Conservation (phyloP, 768 basidiomycete species). For the Boletus fagicola region DNA sequence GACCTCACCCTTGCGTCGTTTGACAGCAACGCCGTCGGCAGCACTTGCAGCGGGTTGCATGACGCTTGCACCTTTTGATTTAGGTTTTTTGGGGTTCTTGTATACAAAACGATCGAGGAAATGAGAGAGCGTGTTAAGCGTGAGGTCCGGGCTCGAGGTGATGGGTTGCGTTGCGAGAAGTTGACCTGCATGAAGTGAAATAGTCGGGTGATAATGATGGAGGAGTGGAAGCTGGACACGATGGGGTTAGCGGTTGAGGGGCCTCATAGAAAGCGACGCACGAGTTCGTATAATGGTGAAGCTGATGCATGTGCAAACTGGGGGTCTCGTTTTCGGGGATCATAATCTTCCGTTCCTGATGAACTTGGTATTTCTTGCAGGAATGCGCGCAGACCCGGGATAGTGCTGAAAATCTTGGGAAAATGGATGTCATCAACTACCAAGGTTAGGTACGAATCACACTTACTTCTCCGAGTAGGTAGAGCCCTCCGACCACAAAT, state of each 20-base stretch:
- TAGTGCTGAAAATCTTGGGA: conserved; percentile 49
- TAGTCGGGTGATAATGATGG: conserved; percentile 86
- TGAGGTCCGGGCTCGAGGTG: conserved; percentile 83
- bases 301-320: conserved; percentile 77
- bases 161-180: conserved; percentile 70
- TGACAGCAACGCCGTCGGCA: conserved; percentile 63
- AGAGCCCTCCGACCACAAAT: conserved; percentile 87
- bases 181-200: conserved; percentile 83
- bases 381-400: conserved; percentile 46
- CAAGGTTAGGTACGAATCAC: background rate
- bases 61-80: conserved; percentile 75
- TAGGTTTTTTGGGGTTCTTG: conserved; percentile 85
- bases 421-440: background rate
- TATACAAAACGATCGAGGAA: conserved; percentile 98
- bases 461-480: conserved; percentile 81
- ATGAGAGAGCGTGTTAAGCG: conserved; percentile 88
- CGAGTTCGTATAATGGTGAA: conserved; percentile 88
- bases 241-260: background rate
- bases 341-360: conserved; percentile 51
- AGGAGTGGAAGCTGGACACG: conserved; percentile 67
- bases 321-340: conserved; percentile 88
- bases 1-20: conserved; percentile 63
- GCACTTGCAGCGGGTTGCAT: conserved; percentile 91
- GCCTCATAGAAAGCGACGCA: conserved; percentile 37
- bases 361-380: conserved; percentile 36